phyloP scores from a whole-genome alignment of 169 alveolate species.

The Eimeria necatrix region DNA sequence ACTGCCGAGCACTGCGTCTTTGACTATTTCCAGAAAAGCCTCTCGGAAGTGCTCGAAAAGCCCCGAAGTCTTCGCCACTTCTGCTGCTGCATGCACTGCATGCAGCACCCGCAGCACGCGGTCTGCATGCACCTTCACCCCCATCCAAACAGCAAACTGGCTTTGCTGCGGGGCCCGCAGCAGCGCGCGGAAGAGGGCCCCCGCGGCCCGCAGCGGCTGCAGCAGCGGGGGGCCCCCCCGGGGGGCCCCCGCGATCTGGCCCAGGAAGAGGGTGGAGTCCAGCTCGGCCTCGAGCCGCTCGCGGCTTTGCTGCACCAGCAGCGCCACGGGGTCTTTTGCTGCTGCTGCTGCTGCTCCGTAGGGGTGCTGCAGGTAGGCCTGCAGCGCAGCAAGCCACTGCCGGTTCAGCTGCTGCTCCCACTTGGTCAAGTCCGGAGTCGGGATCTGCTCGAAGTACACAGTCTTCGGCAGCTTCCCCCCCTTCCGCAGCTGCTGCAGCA shows the following conservation, averaged over 20 bases:
- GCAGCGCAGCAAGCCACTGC: conserved; percentile 46
- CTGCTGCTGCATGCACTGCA: conserved; percentile 32
- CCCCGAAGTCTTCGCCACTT: conserved; percentile 50
- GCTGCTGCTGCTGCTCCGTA: conserved; percentile 58
- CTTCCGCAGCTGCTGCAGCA: not conserved
- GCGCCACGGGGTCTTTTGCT: conserved; percentile 56
- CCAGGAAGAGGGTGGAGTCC: conserved; percentile 58
- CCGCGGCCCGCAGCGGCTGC: conserved; percentile 21
- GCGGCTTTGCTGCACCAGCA: conserved; percentile 11
- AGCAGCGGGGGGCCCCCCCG: not conserved
- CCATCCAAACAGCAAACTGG: conserved; percentile 69
- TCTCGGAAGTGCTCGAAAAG: conserved; percentile 21
- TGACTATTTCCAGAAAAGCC: conserved; percentile 57
- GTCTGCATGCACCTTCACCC: conserved; percentile 33
- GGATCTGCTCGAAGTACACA: not conserved
- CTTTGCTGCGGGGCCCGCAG: conserved; percentile 47
- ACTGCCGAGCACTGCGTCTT: conserved; percentile 17
- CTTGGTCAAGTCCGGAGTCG: conserved; percentile 45
- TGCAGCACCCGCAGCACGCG: not conserved
- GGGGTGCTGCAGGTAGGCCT: conserved; percentile 52
- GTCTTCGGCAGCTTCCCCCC: conserved; percentile 57
- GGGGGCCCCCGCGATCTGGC: conserved; percentile 21
- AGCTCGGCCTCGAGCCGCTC: conserved; percentile 32
- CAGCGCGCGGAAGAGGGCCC: conserved; percentile 14
- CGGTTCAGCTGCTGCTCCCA: conserved; percentile 62